A percentile compares a stretch with the other conserved stretches of the same genome.
phyloP scores from a whole-genome alignment of 148 eudicot species.

The Nepenthes mirabilis region DNA sequence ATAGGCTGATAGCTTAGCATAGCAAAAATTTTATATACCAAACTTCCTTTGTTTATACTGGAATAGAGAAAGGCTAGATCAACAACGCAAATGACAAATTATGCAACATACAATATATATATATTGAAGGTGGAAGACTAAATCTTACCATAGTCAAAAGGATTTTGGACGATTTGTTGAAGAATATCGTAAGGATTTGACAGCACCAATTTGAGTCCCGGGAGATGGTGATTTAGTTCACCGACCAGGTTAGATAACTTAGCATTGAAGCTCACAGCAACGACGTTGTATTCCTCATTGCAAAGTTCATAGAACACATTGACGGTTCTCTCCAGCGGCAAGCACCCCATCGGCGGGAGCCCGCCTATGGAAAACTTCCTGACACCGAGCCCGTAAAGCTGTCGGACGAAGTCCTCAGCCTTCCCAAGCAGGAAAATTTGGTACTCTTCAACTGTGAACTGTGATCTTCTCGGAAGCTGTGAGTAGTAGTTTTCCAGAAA shows the following conservation, averaged over 20 bases:
- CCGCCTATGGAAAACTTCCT: constrained; percentile 5
- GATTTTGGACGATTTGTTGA: constrained; percentile 8
- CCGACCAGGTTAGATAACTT: constrained; percentile 2
- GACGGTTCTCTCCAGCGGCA: constrained; percentile 8
- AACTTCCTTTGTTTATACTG: too few relatives aligned
- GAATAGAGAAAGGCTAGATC: too few relatives aligned
- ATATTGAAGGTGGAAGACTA: neutral
- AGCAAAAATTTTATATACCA: too few relatives aligned
- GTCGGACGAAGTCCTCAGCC: constrained; percentile 6
- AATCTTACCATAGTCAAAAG: constrained; percentile 11
- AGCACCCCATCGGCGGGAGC: constrained; percentile 6
- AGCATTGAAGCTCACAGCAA: constrained; percentile 6
- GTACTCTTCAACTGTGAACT: constrained; percentile 3
- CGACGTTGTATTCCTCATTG: constrained; percentile 6
- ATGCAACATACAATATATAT: neutral
- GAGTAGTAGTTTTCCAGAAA: constrained; percentile 10
- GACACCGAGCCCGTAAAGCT: constrained; percentile 6
- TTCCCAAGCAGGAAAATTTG: constrained; percentile 1
- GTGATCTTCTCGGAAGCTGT: neutral
- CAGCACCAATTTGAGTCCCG: constrained; percentile 9
- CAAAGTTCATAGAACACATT: constrained; percentile 2
- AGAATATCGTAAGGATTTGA: constrained; percentile 11
- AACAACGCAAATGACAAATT: neutral
- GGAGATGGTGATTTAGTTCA: constrained; percentile 13
- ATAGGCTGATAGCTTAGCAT: neutral